Base-by-base conservation (phyloP, 257 asterid species). In the Cruciata laevipes region DNA sequence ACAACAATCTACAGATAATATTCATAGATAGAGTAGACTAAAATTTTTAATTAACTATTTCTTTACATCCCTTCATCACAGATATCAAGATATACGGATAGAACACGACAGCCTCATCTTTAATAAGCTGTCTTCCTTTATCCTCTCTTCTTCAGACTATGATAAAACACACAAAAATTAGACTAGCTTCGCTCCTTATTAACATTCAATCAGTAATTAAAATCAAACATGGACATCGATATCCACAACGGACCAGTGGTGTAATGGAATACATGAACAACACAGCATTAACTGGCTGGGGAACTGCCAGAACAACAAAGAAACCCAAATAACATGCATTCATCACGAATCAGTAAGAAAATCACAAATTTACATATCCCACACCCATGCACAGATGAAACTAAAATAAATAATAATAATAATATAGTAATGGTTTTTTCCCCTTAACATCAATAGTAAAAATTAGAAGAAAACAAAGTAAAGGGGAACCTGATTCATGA, bases 131-230 rank as follows among this genome's bases (percentile, higher is more conserved):
- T 93, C 90, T 77, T 85, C 87, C 75, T 83, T 81, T 63, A 82
- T 78, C 80, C 96, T 88, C 83, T 89, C 97, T 66, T 85, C 81
- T 83, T 90, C 97, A 38, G 90, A 86, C 99, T 93, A 90, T 55
- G 47, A 68, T 27, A 73, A 62, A 23, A 74, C 55, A n/a, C 67
- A 30, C 31, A 74, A n/a, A 52, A 69, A 51, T 61, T 24, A 65
- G 61, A 31, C 3, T n/a, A 68, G 44, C 37, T 49, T 25, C 38
- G 42, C 6, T 61, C 44, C 57, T 17, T 35, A 33, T 52, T 24
- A 37, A 64, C 6, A 52, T n/a, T 20, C 20, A 56, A 60, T 23
- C 18, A 49, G 10, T 53, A 27, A 27, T 27, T 2, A 27, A 49
- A 18, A 7, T 10, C 66, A 57, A 52, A 59, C 21, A 47, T 8